Evolutionary conservation across 2,329 filamentous ascomycete genomes (phyloP).

Genomic region (Macrophomina tecta): DNA sequence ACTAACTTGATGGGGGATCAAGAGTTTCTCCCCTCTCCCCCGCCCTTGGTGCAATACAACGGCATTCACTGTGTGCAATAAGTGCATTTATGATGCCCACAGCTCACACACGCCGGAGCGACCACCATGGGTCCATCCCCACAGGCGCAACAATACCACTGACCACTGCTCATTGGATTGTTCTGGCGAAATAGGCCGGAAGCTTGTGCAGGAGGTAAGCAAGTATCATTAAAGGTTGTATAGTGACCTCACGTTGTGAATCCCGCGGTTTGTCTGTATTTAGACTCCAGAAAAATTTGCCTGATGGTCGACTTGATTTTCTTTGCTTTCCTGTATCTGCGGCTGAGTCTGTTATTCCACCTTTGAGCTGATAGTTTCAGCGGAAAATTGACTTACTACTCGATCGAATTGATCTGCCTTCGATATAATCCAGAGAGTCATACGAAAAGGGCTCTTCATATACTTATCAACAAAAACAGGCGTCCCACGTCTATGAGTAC

Average conservation of each 20-base stretch:
- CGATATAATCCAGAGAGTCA: too few relatives aligned
- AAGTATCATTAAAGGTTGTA: background rate
- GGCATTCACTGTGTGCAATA: background rate
- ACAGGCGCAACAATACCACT: constrained; percentile 13
- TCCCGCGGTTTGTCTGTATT: too few relatives aligned
- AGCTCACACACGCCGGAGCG: constrained; percentile 7
- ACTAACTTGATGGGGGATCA: too few relatives aligned
- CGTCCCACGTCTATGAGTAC: background rate
- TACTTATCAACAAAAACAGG: background rate
- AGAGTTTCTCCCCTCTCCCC: too few relatives aligned
- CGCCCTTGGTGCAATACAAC: background rate
- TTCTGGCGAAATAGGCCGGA: background rate
- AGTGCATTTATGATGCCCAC: constrained; percentile 7
- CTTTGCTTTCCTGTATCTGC: too few relatives aligned
- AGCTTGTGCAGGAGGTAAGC: background rate
- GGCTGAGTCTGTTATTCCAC: too few relatives aligned
- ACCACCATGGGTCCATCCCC: constrained; percentile 20
- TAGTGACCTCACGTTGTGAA: background rate
- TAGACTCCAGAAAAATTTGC: too few relatives aligned
- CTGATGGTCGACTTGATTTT: too few relatives aligned
- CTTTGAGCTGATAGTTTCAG: too few relatives aligned
- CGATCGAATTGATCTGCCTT: too few relatives aligned
- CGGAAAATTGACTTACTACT: too few relatives aligned
- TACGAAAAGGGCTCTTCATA: background rate
- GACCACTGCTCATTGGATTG: background rate